A percentile compares a stretch with the other conserved stretches of the same genome.
phyloP scores from a whole-genome alignment of 2,329 filamentous ascomycete genomes.

The Alternaria triticimaculans region DNA sequence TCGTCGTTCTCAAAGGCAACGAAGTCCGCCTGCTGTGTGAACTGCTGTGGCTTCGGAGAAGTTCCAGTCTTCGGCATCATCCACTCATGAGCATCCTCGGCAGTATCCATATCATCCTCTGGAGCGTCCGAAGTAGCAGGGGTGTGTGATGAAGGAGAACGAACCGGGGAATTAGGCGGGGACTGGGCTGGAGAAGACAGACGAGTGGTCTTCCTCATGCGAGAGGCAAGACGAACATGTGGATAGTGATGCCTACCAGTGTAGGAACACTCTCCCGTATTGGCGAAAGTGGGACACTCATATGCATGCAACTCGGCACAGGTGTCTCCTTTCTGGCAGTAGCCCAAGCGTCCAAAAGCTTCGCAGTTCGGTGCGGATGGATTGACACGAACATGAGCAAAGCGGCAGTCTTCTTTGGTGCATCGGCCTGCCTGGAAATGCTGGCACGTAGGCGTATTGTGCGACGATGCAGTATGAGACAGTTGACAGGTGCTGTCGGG shows the following conservation, averaged over 20 bases:
- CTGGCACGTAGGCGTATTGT: slow-evolving; percentile 86
- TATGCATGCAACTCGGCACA: slow-evolving; percentile 86
- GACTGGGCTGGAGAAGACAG: slow-evolving; percentile 19
- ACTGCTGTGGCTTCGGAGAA: slow-evolving; percentile 21
- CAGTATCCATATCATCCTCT: slow-evolving; percentile 15
- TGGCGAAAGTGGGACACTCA: slow-evolving; percentile 95
- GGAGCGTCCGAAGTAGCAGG: slow-evolving; percentile 8
- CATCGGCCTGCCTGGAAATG: slow-evolving; percentile 92
- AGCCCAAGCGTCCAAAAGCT: slow-evolving; percentile 84
- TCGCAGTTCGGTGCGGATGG: slow-evolving; percentile 81
- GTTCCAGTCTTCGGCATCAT: not conserved
- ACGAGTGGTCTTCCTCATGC: slow-evolving; percentile 30
- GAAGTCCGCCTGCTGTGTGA: slow-evolving; percentile 42
- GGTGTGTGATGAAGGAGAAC: not conserved
- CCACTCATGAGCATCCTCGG: slow-evolving; percentile 2
- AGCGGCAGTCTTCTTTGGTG: slow-evolving; percentile 83
- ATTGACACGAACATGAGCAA: slow-evolving; percentile 82
- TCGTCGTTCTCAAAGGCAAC: slow-evolving; percentile 33
- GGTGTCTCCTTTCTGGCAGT: slow-evolving; percentile 79
- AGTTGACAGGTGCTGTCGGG: slow-evolving; percentile 82
- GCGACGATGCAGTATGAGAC: slow-evolving; percentile 82
- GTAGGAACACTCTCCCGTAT: slow-evolving; percentile 79
- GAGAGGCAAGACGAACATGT: slow-evolving; percentile 69
- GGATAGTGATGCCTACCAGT: slow-evolving; percentile 80
- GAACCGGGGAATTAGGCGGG: not conserved